These are phyloP conservation scores for Sphaerosporella brunnea DNA, from an alignment of 495 filamentous ascomycete species.

Conservation along the genomic window DNA sequence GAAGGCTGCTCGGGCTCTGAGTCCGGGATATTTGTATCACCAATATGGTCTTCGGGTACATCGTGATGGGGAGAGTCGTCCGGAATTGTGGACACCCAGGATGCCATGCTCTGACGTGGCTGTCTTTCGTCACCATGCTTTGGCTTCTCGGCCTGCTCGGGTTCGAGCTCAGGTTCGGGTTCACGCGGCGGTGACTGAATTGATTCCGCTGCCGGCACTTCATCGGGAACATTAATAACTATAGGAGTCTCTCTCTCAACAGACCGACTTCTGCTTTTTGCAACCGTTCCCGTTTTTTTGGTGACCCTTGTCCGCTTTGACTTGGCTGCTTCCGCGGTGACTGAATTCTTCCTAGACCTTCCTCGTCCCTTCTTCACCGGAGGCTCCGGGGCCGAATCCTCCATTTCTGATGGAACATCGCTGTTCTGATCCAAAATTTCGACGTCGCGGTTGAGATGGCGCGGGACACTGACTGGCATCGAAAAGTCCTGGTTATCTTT, in stretches of 20 bases:
- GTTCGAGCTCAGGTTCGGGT: not conserved
- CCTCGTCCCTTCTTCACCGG: constrained; percentile 7
- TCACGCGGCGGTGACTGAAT: not conserved
- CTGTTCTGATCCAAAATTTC: not conserved
- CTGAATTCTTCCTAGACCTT: constrained; percentile 5
- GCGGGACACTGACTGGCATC: constrained; percentile 18
- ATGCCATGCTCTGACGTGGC: not conserved
- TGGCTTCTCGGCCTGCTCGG: not conserved
- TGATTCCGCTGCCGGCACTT: too few relatives aligned
- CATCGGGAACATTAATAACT: too few relatives aligned
- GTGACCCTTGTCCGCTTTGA: not conserved
- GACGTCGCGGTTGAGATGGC: constrained; percentile 10
- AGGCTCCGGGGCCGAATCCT: not conserved
- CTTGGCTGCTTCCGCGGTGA: not conserved
- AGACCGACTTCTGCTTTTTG: not conserved
- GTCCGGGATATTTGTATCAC: too few relatives aligned
- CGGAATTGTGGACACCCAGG: not conserved
- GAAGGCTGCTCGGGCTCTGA: too few relatives aligned
- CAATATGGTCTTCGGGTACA: too few relatives aligned
- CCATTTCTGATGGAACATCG: not conserved
- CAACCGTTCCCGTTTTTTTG: not conserved
- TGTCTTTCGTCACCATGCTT: not conserved
- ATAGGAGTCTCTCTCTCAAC: not conserved
- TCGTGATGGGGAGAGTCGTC: too few relatives aligned
- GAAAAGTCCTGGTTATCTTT: constrained; percentile 15